Conservation (phyloP, 768 basidiomycete genomes). For the Rhizopogon vulgaris region DNA sequence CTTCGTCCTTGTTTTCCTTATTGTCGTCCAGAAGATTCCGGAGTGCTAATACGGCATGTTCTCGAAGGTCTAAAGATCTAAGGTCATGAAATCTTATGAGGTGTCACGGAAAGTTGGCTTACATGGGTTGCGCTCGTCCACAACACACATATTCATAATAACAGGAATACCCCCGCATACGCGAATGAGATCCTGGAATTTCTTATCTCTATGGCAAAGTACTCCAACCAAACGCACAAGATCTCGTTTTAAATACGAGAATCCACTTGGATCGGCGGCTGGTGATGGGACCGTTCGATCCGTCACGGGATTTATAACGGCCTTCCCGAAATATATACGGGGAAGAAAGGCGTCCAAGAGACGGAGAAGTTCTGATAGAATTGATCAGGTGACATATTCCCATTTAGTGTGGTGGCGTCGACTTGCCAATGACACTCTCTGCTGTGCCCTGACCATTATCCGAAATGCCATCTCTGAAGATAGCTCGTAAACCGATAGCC, state of each 20-base stretch:
- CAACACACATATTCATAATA: conserved; percentile 82
- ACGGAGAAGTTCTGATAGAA: conserved; percentile 55
- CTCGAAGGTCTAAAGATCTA: conserved; percentile 57
- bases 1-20: conserved; percentile 70
- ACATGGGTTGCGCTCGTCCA: conserved; percentile 93
- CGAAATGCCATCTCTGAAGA: conserved; percentile 39
- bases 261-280: conserved; percentile 45
- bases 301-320: conserved; percentile 26
- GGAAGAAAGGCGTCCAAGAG: conserved; percentile 80
- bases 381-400: not conserved
- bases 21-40: conserved; percentile 75
- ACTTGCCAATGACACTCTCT: conserved; percentile 54
- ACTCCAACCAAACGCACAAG: conserved; percentile 85
- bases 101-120: conserved; percentile 27
- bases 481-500: conserved; percentile 23
- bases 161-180: conserved; percentile 69
- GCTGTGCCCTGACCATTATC: conserved; percentile 39
- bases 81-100: not conserved
- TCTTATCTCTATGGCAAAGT: conserved; percentile 55
- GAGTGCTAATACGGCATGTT: conserved; percentile 85
- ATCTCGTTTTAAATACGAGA: conserved; percentile 82
- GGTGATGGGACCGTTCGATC: conserved; percentile 11
- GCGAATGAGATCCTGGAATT: conserved; percentile 71
- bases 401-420: not conserved
- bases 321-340: conserved; percentile 74